Percentiles rank a stretch among this genome's conserved stretches.
These are phyloP conservation scores for Chionographis japonica DNA, from an alignment of 106 monocot genomes.

Conservation along the genomic window DNA sequence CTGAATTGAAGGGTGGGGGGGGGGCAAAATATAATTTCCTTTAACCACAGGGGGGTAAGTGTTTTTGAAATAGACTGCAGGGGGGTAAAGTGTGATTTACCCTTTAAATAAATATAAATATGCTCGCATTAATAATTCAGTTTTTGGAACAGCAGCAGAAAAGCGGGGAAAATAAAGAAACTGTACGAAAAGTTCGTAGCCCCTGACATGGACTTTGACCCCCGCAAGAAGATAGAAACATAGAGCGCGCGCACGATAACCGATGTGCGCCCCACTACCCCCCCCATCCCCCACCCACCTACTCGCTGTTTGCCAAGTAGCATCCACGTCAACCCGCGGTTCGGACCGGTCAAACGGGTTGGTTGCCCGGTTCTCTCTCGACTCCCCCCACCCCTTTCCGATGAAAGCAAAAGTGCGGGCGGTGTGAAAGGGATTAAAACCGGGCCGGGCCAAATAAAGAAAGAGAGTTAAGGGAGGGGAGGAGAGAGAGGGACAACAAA, in stretches of 20 bases:
- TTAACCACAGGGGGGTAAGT: too few relatives aligned
- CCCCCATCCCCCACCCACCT: too few relatives aligned
- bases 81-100: too few relatives aligned
- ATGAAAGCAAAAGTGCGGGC: not conserved
- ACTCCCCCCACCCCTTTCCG: too few relatives aligned
- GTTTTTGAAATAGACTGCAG: too few relatives aligned
- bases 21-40: too few relatives aligned
- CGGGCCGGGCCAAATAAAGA: not conserved
- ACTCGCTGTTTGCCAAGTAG: not conserved
- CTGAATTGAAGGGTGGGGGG: too few relatives aligned
- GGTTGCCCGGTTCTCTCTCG: too few relatives aligned
- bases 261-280: not conserved
- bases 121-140: too few relatives aligned
- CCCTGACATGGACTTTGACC: conserved; percentile 51
- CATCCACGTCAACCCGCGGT: too few relatives aligned
- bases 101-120: too few relatives aligned
- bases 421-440: not conserved
- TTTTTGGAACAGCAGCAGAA: not conserved
- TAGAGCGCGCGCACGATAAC: conserved; percentile 13
- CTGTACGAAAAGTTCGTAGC: conserved; percentile 17
- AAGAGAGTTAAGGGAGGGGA: not conserved
- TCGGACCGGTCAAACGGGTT: too few relatives aligned
- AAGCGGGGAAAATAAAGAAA: conserved; percentile 2
- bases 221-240: conserved; percentile 12
- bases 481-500: conserved; percentile 11